These are phyloP conservation scores for Chrysoporthe puriensis DNA, from an alignment of 2,329 filamentous ascomycete genomes.

Conservation along the genomic window DNA sequence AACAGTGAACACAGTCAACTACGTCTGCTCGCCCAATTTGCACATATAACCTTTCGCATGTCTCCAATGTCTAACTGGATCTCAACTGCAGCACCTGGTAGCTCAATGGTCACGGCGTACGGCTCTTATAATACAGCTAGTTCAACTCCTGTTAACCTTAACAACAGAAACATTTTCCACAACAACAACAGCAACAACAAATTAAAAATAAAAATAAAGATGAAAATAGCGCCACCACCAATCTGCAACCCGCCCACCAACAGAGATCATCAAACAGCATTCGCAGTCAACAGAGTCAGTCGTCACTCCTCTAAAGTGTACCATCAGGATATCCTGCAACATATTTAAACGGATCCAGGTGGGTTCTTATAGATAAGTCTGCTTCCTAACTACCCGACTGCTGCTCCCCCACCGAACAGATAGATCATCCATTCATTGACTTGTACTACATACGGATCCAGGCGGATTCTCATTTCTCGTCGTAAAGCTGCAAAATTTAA, in stretches of 20 bases:
- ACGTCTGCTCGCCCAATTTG: neutral
- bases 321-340: neutral
- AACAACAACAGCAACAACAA: too few relatives aligned
- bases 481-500: neutral
- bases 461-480: neutral
- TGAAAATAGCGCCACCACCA: neutral
- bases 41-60: neutral
- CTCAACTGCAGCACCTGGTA: neutral
- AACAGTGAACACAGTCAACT: neutral
- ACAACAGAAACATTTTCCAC: too few relatives aligned
- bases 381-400: neutral
- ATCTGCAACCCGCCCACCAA: neutral
- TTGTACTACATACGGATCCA: conserved; percentile 1
- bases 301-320: too few relatives aligned
- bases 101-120: neutral
- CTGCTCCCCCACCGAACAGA: neutral
- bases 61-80: neutral
- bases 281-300: too few relatives aligned
- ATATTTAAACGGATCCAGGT: neutral
- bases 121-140: neutral
- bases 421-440: neutral
- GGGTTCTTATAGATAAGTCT: neutral
- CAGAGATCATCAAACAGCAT: too few relatives aligned
- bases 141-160: neutral
- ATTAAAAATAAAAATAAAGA: neutral